These are phyloP conservation scores for Salix koriyanagi DNA, from an alignment of 345 rosid species.

Conservation along the genomic window DNA sequence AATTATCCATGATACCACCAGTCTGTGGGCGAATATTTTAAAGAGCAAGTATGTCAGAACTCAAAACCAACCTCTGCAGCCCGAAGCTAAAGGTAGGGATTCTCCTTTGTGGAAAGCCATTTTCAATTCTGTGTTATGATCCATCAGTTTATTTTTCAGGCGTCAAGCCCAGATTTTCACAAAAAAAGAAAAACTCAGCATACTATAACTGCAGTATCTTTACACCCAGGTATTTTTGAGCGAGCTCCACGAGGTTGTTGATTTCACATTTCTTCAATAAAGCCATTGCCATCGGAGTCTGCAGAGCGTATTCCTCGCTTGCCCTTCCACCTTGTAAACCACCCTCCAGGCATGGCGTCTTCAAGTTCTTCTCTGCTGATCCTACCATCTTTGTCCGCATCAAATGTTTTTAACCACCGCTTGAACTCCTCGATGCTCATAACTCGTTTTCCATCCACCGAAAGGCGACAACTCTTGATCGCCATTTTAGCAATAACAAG, in stretches of 20 bases:
- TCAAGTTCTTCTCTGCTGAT: constrained; percentile 5
- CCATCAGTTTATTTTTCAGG: too few species aligned
- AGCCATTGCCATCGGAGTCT: constrained; percentile 6
- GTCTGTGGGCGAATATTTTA: too few species aligned
- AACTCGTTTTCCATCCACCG: not conserved
- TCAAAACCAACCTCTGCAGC: too few species aligned
- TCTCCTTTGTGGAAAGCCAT: too few species aligned
- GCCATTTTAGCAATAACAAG: not conserved
- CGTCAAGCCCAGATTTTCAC: too few species aligned
- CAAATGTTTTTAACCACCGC: not conserved
- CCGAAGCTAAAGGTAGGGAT: too few species aligned
- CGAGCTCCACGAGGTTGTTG: not conserved
- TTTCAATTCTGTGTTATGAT: too few species aligned
- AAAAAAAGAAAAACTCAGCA: too few species aligned
- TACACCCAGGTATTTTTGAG: constrained; percentile 5
- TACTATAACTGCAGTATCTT: not conserved
- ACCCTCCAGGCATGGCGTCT: constrained; percentile 2
- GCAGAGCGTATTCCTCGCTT: constrained; percentile 5
- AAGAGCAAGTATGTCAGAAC: too few species aligned
- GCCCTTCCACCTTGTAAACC: constrained; percentile 7
- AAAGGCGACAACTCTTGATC: not conserved
- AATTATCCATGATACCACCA: too few species aligned
- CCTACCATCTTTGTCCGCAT: not conserved
- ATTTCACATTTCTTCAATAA: constrained; percentile 1
- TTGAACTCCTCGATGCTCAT: constrained; percentile 11